A percentile compares a stretch with the other conserved stretches of the same genome.
phyloP scores from a whole-genome alignment of 306 rosid genomes.

The Myrica gale region DNA sequence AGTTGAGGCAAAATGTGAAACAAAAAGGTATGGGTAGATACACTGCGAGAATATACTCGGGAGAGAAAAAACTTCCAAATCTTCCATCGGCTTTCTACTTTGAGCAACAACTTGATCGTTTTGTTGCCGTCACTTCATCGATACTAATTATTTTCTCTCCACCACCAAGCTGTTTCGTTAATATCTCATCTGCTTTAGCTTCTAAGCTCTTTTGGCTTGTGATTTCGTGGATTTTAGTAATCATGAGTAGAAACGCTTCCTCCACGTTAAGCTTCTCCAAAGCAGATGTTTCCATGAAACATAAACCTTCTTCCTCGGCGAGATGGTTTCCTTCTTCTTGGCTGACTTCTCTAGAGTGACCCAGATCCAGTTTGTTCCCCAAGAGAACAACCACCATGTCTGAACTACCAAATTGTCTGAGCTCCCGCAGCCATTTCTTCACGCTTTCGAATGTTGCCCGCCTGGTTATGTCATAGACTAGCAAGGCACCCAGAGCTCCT shows the following conservation, averaged over 20 bases:
- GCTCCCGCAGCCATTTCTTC: constrained; percentile 71
- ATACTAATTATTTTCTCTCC: constrained; percentile 56
- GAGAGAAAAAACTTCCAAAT: not conserved
- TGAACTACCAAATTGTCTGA: constrained; percentile 56
- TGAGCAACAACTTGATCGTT: constrained; percentile 59
- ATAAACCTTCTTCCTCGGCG: constrained; percentile 65
- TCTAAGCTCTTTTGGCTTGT: constrained; percentile 62
- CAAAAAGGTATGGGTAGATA: not conserved
- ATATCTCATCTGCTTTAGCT: constrained; percentile 33
- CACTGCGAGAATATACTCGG: not conserved
- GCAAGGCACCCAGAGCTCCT: constrained; percentile 85
- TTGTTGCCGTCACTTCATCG: constrained; percentile 83
- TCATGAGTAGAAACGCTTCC: constrained; percentile 68
- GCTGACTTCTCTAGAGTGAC: constrained; percentile 59
- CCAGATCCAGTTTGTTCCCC: constrained; percentile 75
- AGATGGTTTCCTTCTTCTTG: constrained; percentile 59
- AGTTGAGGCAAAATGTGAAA: not conserved
- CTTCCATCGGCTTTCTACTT: constrained; percentile 6
- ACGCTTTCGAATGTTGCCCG: constrained; percentile 48
- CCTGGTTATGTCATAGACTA: constrained; percentile 78
- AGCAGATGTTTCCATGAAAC: constrained; percentile 95
- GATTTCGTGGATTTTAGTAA: constrained; percentile 60
- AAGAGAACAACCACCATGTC: constrained; percentile 75
- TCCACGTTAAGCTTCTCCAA: constrained; percentile 75
- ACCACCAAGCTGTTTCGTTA: constrained; percentile 21